These are phyloP conservation scores for Neurospora discreta DNA, from an alignment of 495 filamentous ascomycete species.

Conservation along the genomic window DNA sequence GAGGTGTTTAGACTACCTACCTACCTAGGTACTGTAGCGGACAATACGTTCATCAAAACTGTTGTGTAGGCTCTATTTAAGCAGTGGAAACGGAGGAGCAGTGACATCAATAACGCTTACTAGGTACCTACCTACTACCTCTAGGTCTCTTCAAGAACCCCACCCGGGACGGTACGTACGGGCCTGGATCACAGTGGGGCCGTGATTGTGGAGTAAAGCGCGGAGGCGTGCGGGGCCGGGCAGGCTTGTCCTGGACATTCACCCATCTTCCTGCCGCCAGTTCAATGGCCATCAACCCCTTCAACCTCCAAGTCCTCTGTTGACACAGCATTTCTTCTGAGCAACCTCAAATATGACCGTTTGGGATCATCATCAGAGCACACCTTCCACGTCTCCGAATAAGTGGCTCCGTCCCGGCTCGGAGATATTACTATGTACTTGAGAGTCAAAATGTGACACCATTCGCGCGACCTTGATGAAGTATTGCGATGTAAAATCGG, in stretches of 20 bases:
- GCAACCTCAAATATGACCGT: background rate
- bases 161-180: too few species aligned
- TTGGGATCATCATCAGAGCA: background rate
- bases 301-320: background rate
- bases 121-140: too few species aligned
- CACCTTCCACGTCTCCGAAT: background rate
- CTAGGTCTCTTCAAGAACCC: background rate
- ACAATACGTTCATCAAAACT: too few species aligned
- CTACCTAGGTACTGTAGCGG: too few species aligned
- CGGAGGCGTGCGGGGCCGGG: background rate
- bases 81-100: too few species aligned
- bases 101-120: background rate
- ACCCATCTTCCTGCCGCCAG: background rate
- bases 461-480: background rate
- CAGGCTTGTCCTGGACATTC: background rate
- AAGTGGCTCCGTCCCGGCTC: background rate
- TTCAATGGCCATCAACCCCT: background rate
- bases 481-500: background rate
- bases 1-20: too few species aligned
- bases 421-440: background rate
- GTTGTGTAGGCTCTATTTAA: too few species aligned
- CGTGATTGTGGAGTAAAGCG: background rate
- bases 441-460: background rate
- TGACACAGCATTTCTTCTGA: background rate
- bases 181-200: background rate